Conservation (phyloP, 371 early-diverging fungal species). For the Actinomortierella wolfii region DNA sequence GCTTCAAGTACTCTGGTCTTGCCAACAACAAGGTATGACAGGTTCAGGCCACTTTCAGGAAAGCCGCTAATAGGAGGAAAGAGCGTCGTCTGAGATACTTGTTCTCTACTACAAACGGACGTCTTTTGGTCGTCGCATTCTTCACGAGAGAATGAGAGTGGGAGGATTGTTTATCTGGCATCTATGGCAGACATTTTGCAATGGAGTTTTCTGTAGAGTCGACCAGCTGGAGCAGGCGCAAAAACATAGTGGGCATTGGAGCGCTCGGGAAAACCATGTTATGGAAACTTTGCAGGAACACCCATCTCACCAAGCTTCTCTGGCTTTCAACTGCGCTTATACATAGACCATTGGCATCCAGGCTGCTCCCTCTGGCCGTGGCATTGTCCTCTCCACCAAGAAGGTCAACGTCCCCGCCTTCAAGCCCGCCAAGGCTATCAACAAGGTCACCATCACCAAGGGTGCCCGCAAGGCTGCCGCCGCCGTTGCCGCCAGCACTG, state of each 20-base stretch:
- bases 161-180: no score
- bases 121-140: no score
- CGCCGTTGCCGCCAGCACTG: conserved; percentile 72
- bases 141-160: no score
- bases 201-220: no score
- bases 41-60: not conserved
- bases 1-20: conserved; percentile 87
- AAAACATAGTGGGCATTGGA: no score
- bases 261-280: no score
- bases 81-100: no score
- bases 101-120: no score
- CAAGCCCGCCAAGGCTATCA: conserved; percentile 60
- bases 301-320: no score
- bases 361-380: conserved; percentile 61
- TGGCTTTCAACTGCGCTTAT: not conserved
- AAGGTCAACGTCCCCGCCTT: conserved; percentile 60
- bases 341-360: conserved; percentile 67
- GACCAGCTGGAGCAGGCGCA: no score
- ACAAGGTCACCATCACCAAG: conserved; percentile 65
- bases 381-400: conserved; percentile 67
- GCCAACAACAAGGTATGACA: conserved; percentile 74
- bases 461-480: conserved; percentile 72
- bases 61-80: not conserved
- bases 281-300: no score
- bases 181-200: no score